Evolutionary conservation across 495 filamentous ascomycete genomes (phyloP).

Genomic region (Rostrohypoxylon terebratum): DNA sequence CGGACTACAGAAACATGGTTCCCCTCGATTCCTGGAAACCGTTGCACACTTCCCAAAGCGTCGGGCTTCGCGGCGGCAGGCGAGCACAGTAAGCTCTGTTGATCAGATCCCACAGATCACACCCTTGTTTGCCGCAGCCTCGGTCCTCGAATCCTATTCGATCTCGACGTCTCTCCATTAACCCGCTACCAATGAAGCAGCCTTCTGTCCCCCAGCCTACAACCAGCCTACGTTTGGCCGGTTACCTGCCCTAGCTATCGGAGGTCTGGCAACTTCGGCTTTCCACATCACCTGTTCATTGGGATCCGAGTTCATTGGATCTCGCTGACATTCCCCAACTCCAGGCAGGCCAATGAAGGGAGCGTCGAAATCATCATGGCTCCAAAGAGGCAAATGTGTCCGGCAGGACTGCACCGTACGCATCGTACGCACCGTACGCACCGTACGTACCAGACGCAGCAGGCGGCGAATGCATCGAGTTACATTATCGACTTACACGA

Average conservation of each 20-base stretch:
- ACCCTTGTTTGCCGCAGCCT: constrained; percentile 31
- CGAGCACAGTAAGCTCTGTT: constrained; percentile 46
- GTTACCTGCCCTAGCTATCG: constrained; percentile 34
- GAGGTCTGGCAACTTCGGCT: constrained; percentile 38
- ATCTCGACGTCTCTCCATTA: constrained; percentile 36
- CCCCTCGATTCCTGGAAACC: constrained; percentile 20
- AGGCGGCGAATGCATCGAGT: constrained; percentile 41
- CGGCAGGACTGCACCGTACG: constrained; percentile 10
- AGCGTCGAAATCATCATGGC: constrained; percentile 14
- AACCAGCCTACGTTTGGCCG: constrained; percentile 27
- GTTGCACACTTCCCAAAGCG: constrained; percentile 38
- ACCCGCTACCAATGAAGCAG: constrained; percentile 39
- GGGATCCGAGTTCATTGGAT: constrained; percentile 40
- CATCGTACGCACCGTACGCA: background rate
- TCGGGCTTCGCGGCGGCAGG: constrained; percentile 32
- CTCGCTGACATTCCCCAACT: constrained; percentile 11
- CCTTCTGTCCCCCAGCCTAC: background rate
- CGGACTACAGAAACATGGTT: constrained; percentile 13
- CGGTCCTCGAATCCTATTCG: constrained; percentile 42
- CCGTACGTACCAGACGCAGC: constrained; percentile 2
- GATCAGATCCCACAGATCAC: constrained; percentile 47
- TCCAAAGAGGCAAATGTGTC: constrained; percentile 44
- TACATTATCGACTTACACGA: constrained; percentile 46
- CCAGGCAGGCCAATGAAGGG: constrained; percentile 27
- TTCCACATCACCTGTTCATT: constrained; percentile 44